Percentiles rank a stretch among this genome's conserved stretches.
These are phyloP conservation scores for Suhomyces choctaworum DNA, from an alignment of 1,139 yeast species.

Conservation along the genomic window DNA sequence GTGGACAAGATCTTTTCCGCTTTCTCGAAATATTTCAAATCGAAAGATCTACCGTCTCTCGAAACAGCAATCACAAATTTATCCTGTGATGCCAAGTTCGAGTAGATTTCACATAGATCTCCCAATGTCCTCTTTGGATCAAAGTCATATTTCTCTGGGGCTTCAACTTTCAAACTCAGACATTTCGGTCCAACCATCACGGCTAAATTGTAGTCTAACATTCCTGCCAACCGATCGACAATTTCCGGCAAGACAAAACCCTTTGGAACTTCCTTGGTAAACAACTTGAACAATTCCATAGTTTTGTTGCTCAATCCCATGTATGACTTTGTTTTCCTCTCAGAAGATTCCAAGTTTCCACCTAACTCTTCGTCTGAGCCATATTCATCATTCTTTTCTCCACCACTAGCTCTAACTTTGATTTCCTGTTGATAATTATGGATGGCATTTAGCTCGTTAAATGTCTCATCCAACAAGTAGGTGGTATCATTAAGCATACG, in stretches of 20 bases:
- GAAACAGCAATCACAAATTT: conserved; percentile 81
- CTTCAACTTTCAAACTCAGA: conserved; percentile 77
- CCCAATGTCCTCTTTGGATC: conserved; percentile 73
- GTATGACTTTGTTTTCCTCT: conserved; percentile 75
- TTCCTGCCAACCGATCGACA: conserved; percentile 90
- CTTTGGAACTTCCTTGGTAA: conserved; percentile 81
- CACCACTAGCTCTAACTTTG: conserved; percentile 42
- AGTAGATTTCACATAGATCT: conserved; percentile 71
- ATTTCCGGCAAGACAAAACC: conserved; percentile 89
- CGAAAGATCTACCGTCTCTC: conserved; percentile 86
- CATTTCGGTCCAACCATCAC: conserved; percentile 95
- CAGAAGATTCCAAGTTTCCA: conserved; percentile 59
- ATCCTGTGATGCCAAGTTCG: conserved; percentile 63
- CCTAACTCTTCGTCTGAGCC: conserved; percentile 64
- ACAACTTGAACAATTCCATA: conserved; percentile 71
- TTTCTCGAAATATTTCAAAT: conserved; percentile 60
- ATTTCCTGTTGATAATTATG: conserved; percentile 70
- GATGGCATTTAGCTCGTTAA: conserved; percentile 73
- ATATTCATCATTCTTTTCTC: conserved; percentile 42
- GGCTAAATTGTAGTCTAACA: conserved; percentile 88
- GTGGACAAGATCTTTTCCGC: conserved; percentile 68
- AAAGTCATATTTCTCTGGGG: conserved; percentile 83
- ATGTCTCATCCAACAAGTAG: conserved; percentile 85
- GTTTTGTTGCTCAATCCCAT: conserved; percentile 86
- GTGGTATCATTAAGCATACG: conserved; percentile 94